A percentile compares a stretch with the other conserved stretches of the same genome.
These are phyloP conservation scores for Hypoxylon trugodes DNA, from an alignment of 495 filamentous ascomycete genomes.

Conservation along the genomic window DNA sequence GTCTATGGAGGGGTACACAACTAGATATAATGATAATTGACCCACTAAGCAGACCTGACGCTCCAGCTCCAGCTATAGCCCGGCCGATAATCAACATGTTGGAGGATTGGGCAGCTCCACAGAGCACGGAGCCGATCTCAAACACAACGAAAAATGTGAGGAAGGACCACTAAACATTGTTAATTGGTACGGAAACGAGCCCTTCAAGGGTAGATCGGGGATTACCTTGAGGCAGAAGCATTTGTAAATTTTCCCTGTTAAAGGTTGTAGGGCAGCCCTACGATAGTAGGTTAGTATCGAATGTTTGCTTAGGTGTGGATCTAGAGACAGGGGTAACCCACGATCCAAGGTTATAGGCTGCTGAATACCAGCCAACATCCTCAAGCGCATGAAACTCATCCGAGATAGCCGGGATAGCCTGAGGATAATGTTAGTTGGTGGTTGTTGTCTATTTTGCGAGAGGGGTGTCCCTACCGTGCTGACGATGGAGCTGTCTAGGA, in stretches of 20 bases:
- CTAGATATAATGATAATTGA: conserved; percentile 56
- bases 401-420: conserved; percentile 48
- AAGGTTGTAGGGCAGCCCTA: conserved; percentile 50
- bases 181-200: background rate
- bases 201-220: background rate
- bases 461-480: conserved; percentile 39
- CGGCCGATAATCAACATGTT: conserved; percentile 58
- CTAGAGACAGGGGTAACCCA: background rate
- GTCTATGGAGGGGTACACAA: conserved; percentile 48
- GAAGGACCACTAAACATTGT: conserved; percentile 40
- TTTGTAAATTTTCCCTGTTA: conserved; percentile 56
- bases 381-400: conserved; percentile 52
- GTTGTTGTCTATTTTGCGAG: background rate
- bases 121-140: conserved; percentile 58
- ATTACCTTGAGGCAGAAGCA: conserved; percentile 47
- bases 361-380: conserved; percentile 64
- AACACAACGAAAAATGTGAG: conserved; percentile 51
- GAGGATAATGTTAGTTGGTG: background rate
- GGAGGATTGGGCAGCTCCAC: conserved; percentile 57
- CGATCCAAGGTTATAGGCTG: conserved; percentile 41
- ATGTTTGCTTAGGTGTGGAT: background rate
- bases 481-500: conserved; percentile 60
- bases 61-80: conserved; percentile 57
- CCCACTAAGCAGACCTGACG: conserved; percentile 56
- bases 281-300: conserved; percentile 10